Base-by-base conservation (phyloP, 1,284 basidiomycete species). In the Leccinum pallidistipes region DNA sequence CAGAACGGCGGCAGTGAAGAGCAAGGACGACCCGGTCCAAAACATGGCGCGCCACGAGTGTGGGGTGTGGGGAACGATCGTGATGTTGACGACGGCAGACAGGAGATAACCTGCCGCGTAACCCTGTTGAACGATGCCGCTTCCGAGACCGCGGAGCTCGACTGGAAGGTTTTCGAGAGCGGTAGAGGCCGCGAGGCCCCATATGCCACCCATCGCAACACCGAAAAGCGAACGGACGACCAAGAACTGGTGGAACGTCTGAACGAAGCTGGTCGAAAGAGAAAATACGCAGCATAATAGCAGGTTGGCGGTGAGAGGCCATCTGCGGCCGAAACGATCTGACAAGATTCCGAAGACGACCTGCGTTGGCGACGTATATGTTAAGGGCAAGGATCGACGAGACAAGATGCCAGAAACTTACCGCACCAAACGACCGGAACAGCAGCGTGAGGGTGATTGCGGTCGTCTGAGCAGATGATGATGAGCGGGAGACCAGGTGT, bases 361-460 rank as follows among this genome's bases (percentile, higher is more conserved):
- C 81, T 83, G 53, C 9, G 36, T 45, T 11, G 12, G 49, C 29
- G 49, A 27, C 5, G 16, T 51, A 5, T 21, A 45, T 27, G 5
- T 16, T 36, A 12, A 55, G 32, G 40, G 21, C 10, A 2, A 18
- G 16, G 47, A 45, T 18, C 12, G 18, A 31, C 36, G 18, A 32
- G 47, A 36, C 12, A 7, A n/a, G 9, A 27, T 27, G n/a, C 49
- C 3, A 18, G 18, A 45, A 55, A 67, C 81, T 76, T 63, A 88
- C 85, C 8, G 95, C 95, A 34, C 96, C 97, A 40, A 88, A 74
- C 0, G 92, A 91, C 56, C 97, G 88, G 79, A 97, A 94, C 24
- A 98, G 83, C 1, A 98, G 83, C 0, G 96, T 98, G 52, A 98
- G 83, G 7, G 96, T 98, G 73, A 98, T 95, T 1, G 94, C 87